Evolutionary conservation across 345 rosid genomes (phyloP).

Genomic region (Lepidium didymum): DNA sequence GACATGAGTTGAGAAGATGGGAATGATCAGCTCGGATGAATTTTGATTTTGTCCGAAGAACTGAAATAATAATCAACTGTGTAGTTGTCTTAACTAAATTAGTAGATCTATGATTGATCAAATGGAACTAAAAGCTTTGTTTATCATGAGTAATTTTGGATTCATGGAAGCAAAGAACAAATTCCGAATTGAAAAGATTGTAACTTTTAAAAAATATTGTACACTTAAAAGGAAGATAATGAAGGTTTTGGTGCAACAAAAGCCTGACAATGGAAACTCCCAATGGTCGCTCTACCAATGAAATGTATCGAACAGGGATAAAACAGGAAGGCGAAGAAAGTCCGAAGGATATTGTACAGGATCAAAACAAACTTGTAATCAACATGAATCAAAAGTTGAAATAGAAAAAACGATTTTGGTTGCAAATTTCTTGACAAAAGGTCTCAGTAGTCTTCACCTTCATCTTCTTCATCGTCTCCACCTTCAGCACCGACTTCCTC

Average conservation of each 20-base stretch:
- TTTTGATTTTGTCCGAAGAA: no score
- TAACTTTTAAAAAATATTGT: slow-evolving; percentile 14
- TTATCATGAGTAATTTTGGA: not conserved
- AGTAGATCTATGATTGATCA: no score
- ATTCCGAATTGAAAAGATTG: slow-evolving; percentile 21
- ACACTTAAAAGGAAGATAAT: not conserved
- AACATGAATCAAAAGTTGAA: slow-evolving; percentile 12
- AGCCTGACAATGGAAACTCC: slow-evolving; percentile 12
- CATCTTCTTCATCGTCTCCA: slow-evolving; percentile 56
- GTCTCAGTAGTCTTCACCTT: slow-evolving; percentile 44
- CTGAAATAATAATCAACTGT: no score
- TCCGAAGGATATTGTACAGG: slow-evolving; percentile 24
- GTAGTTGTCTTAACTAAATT: no score
- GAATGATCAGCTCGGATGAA: no score
- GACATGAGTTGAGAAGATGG: no score
- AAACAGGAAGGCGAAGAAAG: not conserved
- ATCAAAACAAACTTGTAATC: slow-evolving; percentile 7
- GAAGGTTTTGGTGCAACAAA: not conserved
- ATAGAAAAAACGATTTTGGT: not conserved
- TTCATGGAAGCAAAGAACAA: slow-evolving; percentile 16
- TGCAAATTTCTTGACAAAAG: not conserved
- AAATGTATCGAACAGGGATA: not conserved
- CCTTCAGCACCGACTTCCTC: slow-evolving; percentile 68
- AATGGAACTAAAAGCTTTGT: no score
- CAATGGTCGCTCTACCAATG: slow-evolving; percentile 17